A percentile compares a stretch with the other conserved stretches of the same genome.
phyloP scores from a whole-genome alignment of 768 basidiomycete species.

The Cystobasidium tubakii region DNA sequence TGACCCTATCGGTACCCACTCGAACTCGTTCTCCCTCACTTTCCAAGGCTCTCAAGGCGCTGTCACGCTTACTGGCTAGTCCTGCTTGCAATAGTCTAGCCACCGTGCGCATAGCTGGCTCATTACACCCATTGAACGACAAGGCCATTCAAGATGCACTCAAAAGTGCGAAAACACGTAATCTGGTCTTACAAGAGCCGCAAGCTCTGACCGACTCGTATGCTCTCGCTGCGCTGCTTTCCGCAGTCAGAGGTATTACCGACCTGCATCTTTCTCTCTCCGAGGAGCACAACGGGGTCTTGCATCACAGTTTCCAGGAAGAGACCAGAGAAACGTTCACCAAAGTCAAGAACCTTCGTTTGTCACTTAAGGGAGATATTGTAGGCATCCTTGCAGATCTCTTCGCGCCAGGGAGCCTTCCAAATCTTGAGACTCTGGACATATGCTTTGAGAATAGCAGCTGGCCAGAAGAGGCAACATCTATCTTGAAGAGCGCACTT shows the following conservation, averaged over 20 bases:
- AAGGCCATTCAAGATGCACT: not conserved
- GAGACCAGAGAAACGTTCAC: not conserved
- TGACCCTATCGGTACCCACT: not conserved
- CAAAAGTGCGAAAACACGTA: not conserved
- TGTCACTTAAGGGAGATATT: not conserved
- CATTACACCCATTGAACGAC: not conserved
- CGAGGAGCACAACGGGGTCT: not conserved
- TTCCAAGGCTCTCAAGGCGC: not conserved
- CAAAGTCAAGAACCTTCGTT: not conserved
- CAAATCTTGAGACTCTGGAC: not conserved
- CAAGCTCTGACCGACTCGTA: not conserved
- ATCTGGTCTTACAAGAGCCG: not conserved
- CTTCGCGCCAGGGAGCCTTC: not conserved
- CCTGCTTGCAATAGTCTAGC: not conserved
- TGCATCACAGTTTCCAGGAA: not conserved
- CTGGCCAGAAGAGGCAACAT: not conserved
- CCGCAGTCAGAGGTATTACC: not conserved
- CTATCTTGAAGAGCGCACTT: not conserved
- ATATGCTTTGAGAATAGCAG: not conserved
- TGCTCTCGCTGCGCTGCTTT: not conserved
- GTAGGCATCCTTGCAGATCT: not conserved
- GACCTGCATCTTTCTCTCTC: not conserved
- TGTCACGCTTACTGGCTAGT: not conserved
- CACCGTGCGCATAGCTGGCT: not conserved
- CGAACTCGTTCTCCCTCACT: not conserved